Evolutionary conservation across 768 basidiomycete genomes (phyloP).

Genomic region (Dentipellis fragilis): DNA sequence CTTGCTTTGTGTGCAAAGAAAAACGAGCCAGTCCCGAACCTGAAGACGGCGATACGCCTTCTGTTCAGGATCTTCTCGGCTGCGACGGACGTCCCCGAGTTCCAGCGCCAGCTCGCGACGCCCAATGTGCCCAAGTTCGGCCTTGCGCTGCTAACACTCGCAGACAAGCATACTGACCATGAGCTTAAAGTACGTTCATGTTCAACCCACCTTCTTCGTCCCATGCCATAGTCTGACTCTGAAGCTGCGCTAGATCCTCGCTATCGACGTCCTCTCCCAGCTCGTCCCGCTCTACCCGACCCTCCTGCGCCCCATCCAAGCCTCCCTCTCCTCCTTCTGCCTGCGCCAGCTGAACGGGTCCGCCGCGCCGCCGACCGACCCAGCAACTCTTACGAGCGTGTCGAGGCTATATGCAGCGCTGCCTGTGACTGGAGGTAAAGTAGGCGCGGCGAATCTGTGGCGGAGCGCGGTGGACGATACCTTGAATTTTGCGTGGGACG

Average conservation of each 20-base stretch:
- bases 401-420: slow-evolving; percentile 52
- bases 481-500: slow-evolving; percentile 52
- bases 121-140: slow-evolving; percentile 71
- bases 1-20: slow-evolving; percentile 32
- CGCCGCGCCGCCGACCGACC: slow-evolving; percentile 30
- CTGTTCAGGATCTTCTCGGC: slow-evolving; percentile 49
- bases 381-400: slow-evolving; percentile 30
- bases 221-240: slow-evolving; percentile 1
- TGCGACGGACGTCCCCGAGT: slow-evolving; percentile 58
- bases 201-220: not conserved
- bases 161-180: slow-evolving; percentile 37
- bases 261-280: slow-evolving; percentile 37
- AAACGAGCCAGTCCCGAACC: slow-evolving; percentile 49
- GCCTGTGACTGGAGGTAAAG: slow-evolving; percentile 70
- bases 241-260: slow-evolving; percentile 28
- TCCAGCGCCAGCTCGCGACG: slow-evolving; percentile 66
- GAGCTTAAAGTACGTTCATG: slow-evolving; percentile 42
- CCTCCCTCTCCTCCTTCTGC: slow-evolving; percentile 41
- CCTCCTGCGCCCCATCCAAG: slow-evolving; percentile 45
- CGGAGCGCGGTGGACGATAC: slow-evolving; percentile 66
- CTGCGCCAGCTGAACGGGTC: slow-evolving; percentile 49
- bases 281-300: slow-evolving; percentile 61
- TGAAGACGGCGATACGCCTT: slow-evolving; percentile 60
- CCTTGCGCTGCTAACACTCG: slow-evolving; percentile 41
- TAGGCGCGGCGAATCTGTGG: slow-evolving; percentile 64